Evolutionary conservation across 805 yeast species (phyloP), one percentile per base, ranked within the genome.

Genomic region (Barnettozyma wickerhamii): DNA sequence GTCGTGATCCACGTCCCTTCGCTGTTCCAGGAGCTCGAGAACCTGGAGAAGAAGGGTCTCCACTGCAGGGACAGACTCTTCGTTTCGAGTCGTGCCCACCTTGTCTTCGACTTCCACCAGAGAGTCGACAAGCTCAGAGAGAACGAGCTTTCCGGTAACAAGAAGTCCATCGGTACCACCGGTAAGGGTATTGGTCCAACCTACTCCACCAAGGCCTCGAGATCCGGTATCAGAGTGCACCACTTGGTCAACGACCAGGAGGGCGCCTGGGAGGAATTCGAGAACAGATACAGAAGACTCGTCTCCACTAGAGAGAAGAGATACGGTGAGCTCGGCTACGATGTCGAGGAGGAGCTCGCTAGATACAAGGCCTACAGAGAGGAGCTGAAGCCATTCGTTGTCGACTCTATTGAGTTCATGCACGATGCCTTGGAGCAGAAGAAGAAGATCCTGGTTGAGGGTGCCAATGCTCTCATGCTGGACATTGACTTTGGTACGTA

Each of bases 131-230:
- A 89, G 58, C 75, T 93, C 57, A 86, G 95, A 66, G 99, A 93
- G 68, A 82, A 85, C 40, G 99, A 93, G 68, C 75, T 93, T 40
- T 59, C 70, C 7, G 66, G 62, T 33, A 69, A 66, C 46, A 79
- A 80, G 64, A 87, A 87, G 63, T 87, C 88, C 62, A 91, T 93
- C 56, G 99, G 99, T 55, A 93, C 99, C 48, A 93, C 99, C 27
- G 97, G 98, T 61, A 93, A 93, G 63, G 99, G 99, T 67, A 93
- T 93, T 58, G 99, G 99, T 43, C 99, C 99, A 56, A 84, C 99
- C 33, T 93, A 93, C 64, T 83, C 97, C 19, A 89, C 99, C 49
- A 93, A 93, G 71, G 95, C 95, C 38, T 84, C 95, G 13, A 83
- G 99, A 69, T 88, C 97, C 17, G 99, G 99, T 60, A 73, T 93